Base-by-base conservation (phyloP, 78 protist species). In the Polysphondylium violaceum region DNA sequence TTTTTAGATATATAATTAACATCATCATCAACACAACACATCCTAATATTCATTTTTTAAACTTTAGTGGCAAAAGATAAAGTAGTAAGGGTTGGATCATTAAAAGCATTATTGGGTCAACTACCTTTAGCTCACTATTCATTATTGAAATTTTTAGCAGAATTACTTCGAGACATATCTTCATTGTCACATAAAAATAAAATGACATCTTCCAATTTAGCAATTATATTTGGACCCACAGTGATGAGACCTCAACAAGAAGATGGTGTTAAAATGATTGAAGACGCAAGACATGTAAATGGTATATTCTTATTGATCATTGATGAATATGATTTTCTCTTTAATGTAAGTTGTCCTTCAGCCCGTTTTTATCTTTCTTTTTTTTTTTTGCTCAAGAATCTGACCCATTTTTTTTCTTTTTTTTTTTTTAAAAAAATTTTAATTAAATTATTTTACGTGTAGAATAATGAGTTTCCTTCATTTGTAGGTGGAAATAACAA, bases 201-300 rank as follows among this genome's bases (percentile, higher is more conserved):
- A 69, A 93, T 86, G 95, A 86, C 91, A 1, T 50, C 93, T 1
- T 47, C 87, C 0, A 93, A 93, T 50, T 53, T 93, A 5, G 95
- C 95, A n/a, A 86, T 93, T 16, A 50, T 83, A 2, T 93, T 93
- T 55, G 95, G 93, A 4, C 95, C 95, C 5, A 93, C 91, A 0
- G 88, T 93, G 2, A 74, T 87, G 93, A 55, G 86, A 65, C 86
- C 93, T 16, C 77, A 83, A 58, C n/a, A 59, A 21, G 90, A 83
- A 83, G 78, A 83, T 69, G 53, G 51, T 11, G 73, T 69, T 1
- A 83, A 69, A 40, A 83, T 83, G 91, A 83, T 83, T 16, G 91
- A 83, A 83, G 91, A 83, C 3, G 91, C 91, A 14, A 83, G 79
- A 69, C 91, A 83, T 59, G 65, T 83, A 25, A 83, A 83, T 69